phyloP scores from a whole-genome alignment of 164 flowering plant species.

The Vitis labrusca region DNA sequence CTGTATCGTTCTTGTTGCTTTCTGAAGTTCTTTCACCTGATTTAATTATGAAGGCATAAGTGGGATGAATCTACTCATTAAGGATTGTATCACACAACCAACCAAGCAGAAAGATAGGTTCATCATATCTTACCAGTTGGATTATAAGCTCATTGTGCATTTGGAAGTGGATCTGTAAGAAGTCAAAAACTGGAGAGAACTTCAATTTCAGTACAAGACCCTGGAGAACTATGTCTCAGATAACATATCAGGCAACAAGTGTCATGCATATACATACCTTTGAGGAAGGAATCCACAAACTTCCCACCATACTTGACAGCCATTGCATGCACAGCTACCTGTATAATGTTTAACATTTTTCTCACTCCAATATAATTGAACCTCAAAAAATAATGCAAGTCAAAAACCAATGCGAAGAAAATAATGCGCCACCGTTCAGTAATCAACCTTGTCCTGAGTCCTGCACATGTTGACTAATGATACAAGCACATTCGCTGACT shows the following conservation, averaged over 20 bases:
- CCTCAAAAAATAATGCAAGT: neutral
- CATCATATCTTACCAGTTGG: conserved; percentile 47
- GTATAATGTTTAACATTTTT: conserved; percentile 12
- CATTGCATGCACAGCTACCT: conserved; percentile 73
- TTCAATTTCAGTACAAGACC: conserved; percentile 18
- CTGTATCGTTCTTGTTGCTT: conserved; percentile 87
- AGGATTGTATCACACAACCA: neutral
- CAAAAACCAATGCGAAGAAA: neutral
- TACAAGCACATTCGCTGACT: conserved; percentile 67
- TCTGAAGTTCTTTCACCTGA: conserved; percentile 83
- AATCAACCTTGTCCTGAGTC: conserved; percentile 65
- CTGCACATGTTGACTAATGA: conserved; percentile 71
- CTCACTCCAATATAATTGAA: neutral
- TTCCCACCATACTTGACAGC: conserved; percentile 84
- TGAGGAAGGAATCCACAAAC: conserved; percentile 73
- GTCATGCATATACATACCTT: conserved; percentile 43
- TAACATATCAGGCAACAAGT: neutral
- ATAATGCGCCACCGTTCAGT: neutral
- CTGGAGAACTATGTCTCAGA: conserved; percentile 1
- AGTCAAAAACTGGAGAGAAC: conserved; percentile 64
- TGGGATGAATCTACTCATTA: neutral
- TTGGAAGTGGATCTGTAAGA: conserved; percentile 57
- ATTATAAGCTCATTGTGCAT: conserved; percentile 53
- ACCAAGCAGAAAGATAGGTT: conserved; percentile 3
- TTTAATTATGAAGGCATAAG: conserved; percentile 6